These are phyloP conservation scores for Wakefieldia striispora DNA, from an alignment of 768 basidiomycete species.

Conservation along the genomic window DNA sequence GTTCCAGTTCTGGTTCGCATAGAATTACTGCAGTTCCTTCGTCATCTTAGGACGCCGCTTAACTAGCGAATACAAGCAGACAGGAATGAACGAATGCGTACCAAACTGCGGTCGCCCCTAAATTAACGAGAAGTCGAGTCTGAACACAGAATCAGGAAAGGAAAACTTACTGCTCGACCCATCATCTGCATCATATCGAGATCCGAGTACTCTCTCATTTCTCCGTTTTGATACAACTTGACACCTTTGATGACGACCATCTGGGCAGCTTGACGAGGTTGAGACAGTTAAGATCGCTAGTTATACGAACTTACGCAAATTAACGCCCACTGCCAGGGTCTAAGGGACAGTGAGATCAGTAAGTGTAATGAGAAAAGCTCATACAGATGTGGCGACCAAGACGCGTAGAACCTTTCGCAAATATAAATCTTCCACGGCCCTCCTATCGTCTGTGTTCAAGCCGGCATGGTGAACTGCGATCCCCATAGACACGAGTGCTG, in stretches of 20 bases:
- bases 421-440: constrained; percentile 71
- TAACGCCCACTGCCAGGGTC: constrained; percentile 96
- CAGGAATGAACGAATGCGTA: constrained; percentile 23
- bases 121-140: not conserved
- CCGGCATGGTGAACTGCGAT: constrained; percentile 95
- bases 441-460: constrained; percentile 68
- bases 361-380: constrained; percentile 21
- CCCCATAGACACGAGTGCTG: constrained; percentile 67
- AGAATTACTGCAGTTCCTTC: constrained; percentile 83
- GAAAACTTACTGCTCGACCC: constrained; percentile 72
- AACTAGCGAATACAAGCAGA: not conserved
- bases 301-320: constrained; percentile 64
- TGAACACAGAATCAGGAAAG: not conserved
- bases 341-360: constrained; percentile 30
- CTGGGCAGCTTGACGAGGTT: constrained; percentile 65
- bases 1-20: constrained; percentile 70
- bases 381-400: constrained; percentile 80
- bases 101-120: constrained; percentile 92
- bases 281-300: not conserved
- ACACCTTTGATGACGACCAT: constrained; percentile 94
- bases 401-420: constrained; percentile 60
- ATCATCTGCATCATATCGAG: constrained; percentile 96
- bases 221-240: constrained; percentile 68
- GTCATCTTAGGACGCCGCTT: constrained; percentile 50
- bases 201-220: constrained; percentile 81